Evolutionary conservation across 2,329 filamentous ascomycete species (phyloP).

Genomic region (Aspergillus fructus): DNA sequence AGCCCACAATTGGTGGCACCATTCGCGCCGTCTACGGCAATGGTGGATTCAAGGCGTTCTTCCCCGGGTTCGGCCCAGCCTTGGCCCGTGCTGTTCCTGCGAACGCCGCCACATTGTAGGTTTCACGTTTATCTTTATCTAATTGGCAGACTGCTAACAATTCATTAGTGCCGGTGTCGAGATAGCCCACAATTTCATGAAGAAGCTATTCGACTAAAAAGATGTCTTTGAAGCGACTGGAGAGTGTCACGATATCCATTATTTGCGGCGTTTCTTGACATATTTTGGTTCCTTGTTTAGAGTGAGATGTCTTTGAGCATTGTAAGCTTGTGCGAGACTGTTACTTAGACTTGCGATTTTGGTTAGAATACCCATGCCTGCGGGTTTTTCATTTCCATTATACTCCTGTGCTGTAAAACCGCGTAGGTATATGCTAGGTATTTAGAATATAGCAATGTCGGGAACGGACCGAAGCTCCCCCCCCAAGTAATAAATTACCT

Average conservation of each 20-base stretch:
- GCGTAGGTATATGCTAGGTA: background rate
- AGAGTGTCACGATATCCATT: slow-evolving; percentile 11
- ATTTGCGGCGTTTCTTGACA: slow-evolving; percentile 7
- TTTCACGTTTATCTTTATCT: background rate
- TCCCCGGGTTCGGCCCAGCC: slow-evolving; percentile 92
- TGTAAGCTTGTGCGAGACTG: slow-evolving; percentile 11
- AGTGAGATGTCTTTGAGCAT: slow-evolving; percentile 13
- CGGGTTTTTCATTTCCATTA: background rate
- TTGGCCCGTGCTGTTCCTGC: slow-evolving; percentile 90
- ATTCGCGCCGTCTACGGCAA: slow-evolving; percentile 77
- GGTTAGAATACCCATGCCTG: background rate
- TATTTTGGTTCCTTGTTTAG: slow-evolving; percentile 2
- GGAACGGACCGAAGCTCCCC: no score
- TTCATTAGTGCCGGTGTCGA: slow-evolving; percentile 47
- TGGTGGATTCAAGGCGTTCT: slow-evolving; percentile 88
- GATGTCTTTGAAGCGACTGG: background rate
- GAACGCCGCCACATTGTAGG: slow-evolving; percentile 86
- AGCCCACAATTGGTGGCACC: slow-evolving; percentile 75
- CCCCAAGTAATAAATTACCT: no score
- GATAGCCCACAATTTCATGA: slow-evolving; percentile 52
- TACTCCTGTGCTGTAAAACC: background rate
- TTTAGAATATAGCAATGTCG: background rate
- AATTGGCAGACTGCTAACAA: background rate
- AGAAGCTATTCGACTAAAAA: slow-evolving; percentile 40
- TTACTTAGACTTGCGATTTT: slow-evolving; percentile 12